phyloP scores from a whole-genome alignment of 192 early-diverging fungal species.

The Gorgonomyces haynaldii region DNA sequence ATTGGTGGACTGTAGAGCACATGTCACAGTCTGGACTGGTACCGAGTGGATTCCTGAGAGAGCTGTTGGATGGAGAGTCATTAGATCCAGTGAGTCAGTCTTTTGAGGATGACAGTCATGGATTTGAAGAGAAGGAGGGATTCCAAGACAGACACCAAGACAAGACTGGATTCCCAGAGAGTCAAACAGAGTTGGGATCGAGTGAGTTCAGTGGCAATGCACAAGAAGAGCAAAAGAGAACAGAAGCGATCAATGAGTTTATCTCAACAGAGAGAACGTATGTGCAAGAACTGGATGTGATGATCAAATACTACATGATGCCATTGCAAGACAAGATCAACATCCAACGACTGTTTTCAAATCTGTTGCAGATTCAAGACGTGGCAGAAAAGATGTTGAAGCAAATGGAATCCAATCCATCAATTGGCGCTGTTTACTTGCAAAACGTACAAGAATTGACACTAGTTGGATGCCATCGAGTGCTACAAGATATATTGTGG shows the following conservation, averaged over 20 bases:
- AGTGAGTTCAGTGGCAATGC: not conserved
- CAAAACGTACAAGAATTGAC: no score
- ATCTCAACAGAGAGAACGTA: conserved; percentile 68
- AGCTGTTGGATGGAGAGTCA: conserved; percentile 8
- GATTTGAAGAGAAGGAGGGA: not conserved
- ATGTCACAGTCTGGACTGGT: conserved; percentile 30
- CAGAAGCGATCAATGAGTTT: conserved; percentile 73
- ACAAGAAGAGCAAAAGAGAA: conserved; percentile 58
- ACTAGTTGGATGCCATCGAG: conserved; percentile 39
- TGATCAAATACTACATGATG: conserved; percentile 54
- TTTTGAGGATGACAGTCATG: not conserved
- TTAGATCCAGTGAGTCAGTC: not conserved
- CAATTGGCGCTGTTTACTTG: conserved; percentile 28
- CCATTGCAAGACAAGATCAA: conserved; percentile 37
- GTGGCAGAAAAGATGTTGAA: conserved; percentile 55
- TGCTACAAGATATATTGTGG: conserved; percentile 56
- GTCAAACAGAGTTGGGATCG: not conserved
- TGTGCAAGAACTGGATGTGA: conserved; percentile 58
- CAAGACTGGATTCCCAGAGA: not conserved
- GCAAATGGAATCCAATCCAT: conserved; percentile 49
- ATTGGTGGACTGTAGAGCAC: conserved; percentile 38
- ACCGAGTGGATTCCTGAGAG: conserved; percentile 28
- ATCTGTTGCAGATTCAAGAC: conserved; percentile 49
- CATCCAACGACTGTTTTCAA: conserved; percentile 32
- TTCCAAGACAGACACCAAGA: not conserved